phyloP scores from a whole-genome alignment of 352 stramenopile species.

The Globisporangium barbulae region DNA sequence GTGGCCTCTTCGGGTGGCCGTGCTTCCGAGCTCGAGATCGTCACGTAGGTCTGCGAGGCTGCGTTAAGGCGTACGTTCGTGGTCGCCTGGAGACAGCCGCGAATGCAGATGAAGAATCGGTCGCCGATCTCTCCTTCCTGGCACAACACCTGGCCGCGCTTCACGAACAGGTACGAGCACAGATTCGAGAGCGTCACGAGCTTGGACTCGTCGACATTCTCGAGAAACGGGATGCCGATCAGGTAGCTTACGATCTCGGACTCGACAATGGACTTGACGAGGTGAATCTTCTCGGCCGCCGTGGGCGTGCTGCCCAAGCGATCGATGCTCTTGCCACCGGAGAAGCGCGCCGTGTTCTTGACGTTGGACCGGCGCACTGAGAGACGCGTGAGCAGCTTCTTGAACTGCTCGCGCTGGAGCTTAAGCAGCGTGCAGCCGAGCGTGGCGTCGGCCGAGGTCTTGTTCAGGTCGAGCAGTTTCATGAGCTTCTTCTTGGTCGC shows the following conservation, averaged over 20 bases:
- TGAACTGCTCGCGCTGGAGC: conserved; percentile 49
- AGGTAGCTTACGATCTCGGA: conserved; percentile 69
- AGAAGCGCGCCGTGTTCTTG: conserved; percentile 59
- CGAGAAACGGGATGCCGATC: conserved; percentile 63
- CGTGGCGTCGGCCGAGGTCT: conserved; percentile 46
- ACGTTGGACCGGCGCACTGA: conserved; percentile 20
- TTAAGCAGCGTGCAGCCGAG: conserved; percentile 57
- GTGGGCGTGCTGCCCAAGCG: conserved; percentile 27
- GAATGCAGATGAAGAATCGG: conserved; percentile 71
- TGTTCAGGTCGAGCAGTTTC: conserved; percentile 57
- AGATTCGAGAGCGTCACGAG: conserved; percentile 62
- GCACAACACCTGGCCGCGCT: conserved; percentile 44
- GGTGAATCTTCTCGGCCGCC: conserved; percentile 52
- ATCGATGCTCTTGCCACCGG: conserved; percentile 21
- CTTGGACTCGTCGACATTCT: conserved; percentile 50
- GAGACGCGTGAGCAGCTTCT: conserved; percentile 33
- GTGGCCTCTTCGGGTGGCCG: not conserved
- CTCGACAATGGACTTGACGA: conserved; percentile 62
- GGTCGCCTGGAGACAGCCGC: conserved; percentile 45
- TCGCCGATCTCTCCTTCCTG: conserved; percentile 58
- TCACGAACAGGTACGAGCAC: conserved; percentile 64
- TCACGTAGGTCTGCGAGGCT: conserved; percentile 23
- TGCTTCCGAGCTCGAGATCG: conserved; percentile 1
- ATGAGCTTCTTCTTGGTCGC: conserved; percentile 51
- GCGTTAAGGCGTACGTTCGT: conserved; percentile 34